Percentiles rank a stretch among this genome's conserved stretches.
Evolutionary conservation across 805 yeast species (phyloP).

Genomic region (Metschnikowia corniflorae): DNA sequence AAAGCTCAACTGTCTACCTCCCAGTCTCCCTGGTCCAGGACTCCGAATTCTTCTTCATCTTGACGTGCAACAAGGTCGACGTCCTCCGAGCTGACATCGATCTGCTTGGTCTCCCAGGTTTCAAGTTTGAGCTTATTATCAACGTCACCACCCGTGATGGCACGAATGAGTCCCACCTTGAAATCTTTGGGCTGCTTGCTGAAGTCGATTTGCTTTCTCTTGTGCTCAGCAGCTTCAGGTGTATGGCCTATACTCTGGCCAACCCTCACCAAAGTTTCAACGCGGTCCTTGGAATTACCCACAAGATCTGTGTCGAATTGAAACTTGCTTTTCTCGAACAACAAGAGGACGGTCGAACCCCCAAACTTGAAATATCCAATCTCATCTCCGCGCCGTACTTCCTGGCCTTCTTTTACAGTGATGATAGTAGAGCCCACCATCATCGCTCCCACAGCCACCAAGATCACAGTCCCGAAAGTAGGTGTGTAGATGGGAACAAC

Average conservation of each 20-base stretch:
- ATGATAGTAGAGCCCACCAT: conserved; percentile 92
- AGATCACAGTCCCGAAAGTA: conserved; percentile 72
- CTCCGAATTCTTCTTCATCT: conserved; percentile 14
- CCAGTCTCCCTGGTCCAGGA: neutral
- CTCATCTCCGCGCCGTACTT: conserved; percentile 69
- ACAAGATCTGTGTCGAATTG: conserved; percentile 71
- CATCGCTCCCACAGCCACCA: conserved; percentile 94
- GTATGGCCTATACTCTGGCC: conserved; percentile 91
- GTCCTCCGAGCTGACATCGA: conserved; percentile 23
- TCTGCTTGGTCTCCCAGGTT: conserved; percentile 37
- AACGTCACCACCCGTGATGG: conserved; percentile 54
- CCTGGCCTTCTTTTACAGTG: conserved; percentile 59
- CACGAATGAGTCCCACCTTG: conserved; percentile 50
- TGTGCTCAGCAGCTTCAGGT: conserved; percentile 45
- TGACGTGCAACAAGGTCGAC: conserved; percentile 18
- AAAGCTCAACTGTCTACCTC: too few species aligned
- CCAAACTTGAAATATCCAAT: conserved; percentile 95
- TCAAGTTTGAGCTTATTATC: conserved; percentile 27
- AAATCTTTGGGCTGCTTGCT: conserved; percentile 44
- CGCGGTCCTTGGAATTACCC: conserved; percentile 59
- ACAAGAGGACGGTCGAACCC: conserved; percentile 77
- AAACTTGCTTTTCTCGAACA: conserved; percentile 53
- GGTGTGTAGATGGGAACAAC: conserved; percentile 72
- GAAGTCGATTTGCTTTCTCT: conserved; percentile 46
- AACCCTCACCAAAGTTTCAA: conserved; percentile 82